These are phyloP conservation scores for Pseudocercospora fuligena DNA, from an alignment of 2,329 filamentous ascomycete species.

Conservation along the genomic window DNA sequence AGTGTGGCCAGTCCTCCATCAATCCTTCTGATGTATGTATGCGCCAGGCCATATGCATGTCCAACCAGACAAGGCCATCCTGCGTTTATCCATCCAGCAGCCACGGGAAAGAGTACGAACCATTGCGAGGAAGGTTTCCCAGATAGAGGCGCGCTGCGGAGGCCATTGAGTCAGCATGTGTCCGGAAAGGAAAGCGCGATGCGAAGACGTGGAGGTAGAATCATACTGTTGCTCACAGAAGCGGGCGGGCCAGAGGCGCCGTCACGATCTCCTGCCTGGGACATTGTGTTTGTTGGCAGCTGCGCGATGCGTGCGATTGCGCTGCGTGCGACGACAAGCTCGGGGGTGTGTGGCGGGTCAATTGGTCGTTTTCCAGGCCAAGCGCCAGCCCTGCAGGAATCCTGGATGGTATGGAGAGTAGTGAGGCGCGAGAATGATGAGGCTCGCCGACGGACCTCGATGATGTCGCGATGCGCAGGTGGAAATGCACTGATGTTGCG, in stretches of 20 bases:
- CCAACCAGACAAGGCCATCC: conserved; percentile 30
- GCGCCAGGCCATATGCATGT: conserved; percentile 25
- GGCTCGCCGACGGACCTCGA: background rate
- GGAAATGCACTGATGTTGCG: background rate
- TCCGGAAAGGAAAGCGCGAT: background rate
- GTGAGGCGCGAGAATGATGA: conserved; percentile 10
- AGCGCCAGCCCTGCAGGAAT: conserved; percentile 3
- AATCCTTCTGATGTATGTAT: conserved; percentile 22
- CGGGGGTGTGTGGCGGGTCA: background rate
- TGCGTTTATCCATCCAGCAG: conserved; percentile 33
- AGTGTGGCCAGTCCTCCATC: conserved; percentile 29
- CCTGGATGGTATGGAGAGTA: background rate
- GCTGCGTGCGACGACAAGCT: conserved; percentile 2
- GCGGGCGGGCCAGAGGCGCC: conserved; percentile 9
- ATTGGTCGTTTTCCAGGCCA: background rate
- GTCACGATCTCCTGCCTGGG: conserved; percentile 9
- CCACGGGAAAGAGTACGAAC: conserved; percentile 61
- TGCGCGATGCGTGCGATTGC: background rate
- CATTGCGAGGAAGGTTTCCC: conserved; percentile 95
- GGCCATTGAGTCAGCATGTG: conserved; percentile 8
- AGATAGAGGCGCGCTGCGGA: conserved; percentile 45
- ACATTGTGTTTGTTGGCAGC: background rate
- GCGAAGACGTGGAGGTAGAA: background rate
- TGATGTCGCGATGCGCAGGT: background rate
- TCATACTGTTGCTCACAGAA: conserved; percentile 6